Evolutionary conservation across 495 filamentous ascomycete species (phyloP), one percentile per base, ranked within the genome.

Genomic region (Tuber microsphaerosporum): DNA sequence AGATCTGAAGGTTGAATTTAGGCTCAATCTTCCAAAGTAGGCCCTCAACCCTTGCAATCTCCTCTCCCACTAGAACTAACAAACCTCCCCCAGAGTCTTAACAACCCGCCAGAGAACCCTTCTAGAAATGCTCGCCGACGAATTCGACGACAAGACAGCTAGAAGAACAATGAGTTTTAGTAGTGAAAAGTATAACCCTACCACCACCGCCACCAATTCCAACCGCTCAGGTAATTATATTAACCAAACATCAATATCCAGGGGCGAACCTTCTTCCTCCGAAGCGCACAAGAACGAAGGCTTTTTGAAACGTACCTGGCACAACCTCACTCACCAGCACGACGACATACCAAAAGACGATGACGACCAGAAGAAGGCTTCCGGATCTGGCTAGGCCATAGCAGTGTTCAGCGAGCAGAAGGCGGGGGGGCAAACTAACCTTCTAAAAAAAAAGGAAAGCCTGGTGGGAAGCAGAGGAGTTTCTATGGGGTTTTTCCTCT

Each of bases 71-170:
- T 12, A 72, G 46, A 31, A 69, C 74, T 78, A 75, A 79, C 65
- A 22, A 34, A 34, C 39, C 5, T 20, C 43, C 1, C 22, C 39
- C 9, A 83, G 81, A 68, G 48, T 72, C 81, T 86, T 99, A 80
- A 93, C 89, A 37, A 86, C 89, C 34, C 97, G 95, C 84, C 94
- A 98, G 85, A 88, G 96, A 48, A 93, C 91, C 0, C 91, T 99
- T 44, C 83, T 97, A 75, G 95, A 99, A 85, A 93, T 97, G 86
- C 88, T 99, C 69, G 95, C 95, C 43, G 94, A 99, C 80, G 95
- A 99, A 86, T 89, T 97, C 87, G 89, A 88, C 19, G 95, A 99
- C 83, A 91, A 93, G 84, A 92, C 89, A 26, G 95, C 95, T n/a
- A 93, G 91, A 83, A 88, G 96, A 68, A 89, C 95, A 65, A 98